Evolutionary conservation across 805 yeast genomes (phyloP), one percentile per base, ranked within the genome.

Genomic region (Candida bentonensis): DNA sequence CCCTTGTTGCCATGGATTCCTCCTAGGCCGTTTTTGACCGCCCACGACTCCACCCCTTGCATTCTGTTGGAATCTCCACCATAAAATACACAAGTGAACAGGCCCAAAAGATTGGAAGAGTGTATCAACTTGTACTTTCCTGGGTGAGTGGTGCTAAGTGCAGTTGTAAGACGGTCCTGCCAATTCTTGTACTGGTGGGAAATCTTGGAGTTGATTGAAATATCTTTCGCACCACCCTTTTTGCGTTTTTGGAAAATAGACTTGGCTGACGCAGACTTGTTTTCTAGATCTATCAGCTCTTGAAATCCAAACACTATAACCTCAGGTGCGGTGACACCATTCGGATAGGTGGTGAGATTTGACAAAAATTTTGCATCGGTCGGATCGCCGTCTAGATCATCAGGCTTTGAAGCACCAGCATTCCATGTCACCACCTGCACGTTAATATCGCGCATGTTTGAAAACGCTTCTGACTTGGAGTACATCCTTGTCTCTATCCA

Each of bases 1-100:
- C 95, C 95, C 59, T 85, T 55, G 48, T 66, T 66, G 11, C 72
- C 81, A 46, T 94, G 79, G 63, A 87, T 78, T 3, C 98, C 98
- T 25, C 95, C 94, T 42, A 89, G 70, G 0, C 98, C 98, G 0
- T 97, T 88, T 55, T 89, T 89, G 53, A 85, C 88, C 30, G 78
- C 73, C 27, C 81, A 73, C 1, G 88, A 78, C 53, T 78, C 82
- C 22, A 87, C 68, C 42, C 76, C 72, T 36, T 74, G 69, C 26
- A 87, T 70, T 42, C 71, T 66, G 9, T 68, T 63, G 3, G 73
- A 55, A 46, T 67, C 59, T 36, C 74, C 74, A 47, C 74, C 75
- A 3, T 79, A 74, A 58, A 79, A 88, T 21, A 92, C 64, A 48
- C 87, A 65, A 39, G 82, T 58, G 21, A 84, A 73, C 15, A 89